Evolutionary conservation across 108 stramenopile genomes (phyloP).

Genomic region (Cyclotella sp.): DNA sequence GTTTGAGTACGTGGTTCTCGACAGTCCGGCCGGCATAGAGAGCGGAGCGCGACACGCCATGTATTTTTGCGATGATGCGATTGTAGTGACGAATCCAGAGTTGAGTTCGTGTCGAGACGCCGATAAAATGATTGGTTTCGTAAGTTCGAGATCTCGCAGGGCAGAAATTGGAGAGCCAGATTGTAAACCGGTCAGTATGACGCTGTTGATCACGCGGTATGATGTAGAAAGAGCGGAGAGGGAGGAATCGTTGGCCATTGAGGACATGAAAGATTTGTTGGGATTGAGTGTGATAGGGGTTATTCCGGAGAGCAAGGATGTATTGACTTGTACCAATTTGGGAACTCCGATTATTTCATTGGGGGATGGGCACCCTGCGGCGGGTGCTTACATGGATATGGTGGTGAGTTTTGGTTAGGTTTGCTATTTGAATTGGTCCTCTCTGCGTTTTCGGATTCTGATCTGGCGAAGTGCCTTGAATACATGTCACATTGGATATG

Average conservation of each 20-base stretch:
- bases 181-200: conserved; percentile 44
- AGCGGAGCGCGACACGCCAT: conserved; percentile 72
- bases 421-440: no score
- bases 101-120: conserved; percentile 66
- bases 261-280: conserved; percentile 68
- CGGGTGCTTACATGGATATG: conserved; percentile 59
- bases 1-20: conserved; percentile 72
- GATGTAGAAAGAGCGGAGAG: conserved; percentile 58
- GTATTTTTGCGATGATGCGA: conserved; percentile 78
- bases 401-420: conserved; percentile 27
- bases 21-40: conserved; percentile 73
- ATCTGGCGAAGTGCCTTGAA: no score
- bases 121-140: conserved; percentile 83
- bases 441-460: no score
- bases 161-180: conserved; percentile 55
- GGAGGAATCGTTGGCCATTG: conserved; percentile 54
- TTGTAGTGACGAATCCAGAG: conserved; percentile 75
- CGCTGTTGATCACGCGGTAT: conserved; percentile 67
- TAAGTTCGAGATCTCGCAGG: conserved; percentile 54
- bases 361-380: conserved; percentile 43
- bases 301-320: conserved; percentile 68
- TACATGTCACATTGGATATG: no score
- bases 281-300: conserved; percentile 70
- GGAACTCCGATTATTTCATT: conserved; percentile 67
- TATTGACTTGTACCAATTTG: conserved; percentile 70